These are phyloP conservation scores for Fusarium proliferatum DNA, from an alignment of 2,329 filamentous ascomycete genomes.

Conservation along the genomic window DNA sequence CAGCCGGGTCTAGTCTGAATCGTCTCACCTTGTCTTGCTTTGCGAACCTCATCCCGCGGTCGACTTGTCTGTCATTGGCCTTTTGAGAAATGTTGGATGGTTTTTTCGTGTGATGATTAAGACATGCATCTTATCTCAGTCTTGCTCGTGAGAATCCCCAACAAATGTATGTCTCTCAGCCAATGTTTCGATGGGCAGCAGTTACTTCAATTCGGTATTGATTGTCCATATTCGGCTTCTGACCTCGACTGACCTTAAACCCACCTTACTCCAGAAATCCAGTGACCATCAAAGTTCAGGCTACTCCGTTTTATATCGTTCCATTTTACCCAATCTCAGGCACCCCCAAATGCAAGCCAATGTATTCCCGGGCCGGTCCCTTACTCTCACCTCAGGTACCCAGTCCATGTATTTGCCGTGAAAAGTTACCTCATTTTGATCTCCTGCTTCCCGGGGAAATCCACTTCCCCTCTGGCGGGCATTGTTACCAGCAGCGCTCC, in stretches of 20 bases:
- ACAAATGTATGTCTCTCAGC: not conserved
- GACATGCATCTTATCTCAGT: not conserved
- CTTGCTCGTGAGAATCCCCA: not conserved
- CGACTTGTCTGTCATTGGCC: not conserved
- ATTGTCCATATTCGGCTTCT: slow-evolving; percentile 37
- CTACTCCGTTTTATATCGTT: slow-evolving; percentile 21
- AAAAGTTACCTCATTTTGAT: slow-evolving; percentile 13
- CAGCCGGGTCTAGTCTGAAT: slow-evolving; percentile 42
- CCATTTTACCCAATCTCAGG: slow-evolving; percentile 32
- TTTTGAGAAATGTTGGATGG: slow-evolving; percentile 8
- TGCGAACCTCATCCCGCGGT: slow-evolving; percentile 17
- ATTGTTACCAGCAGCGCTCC: slow-evolving; percentile 26
- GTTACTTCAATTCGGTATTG: slow-evolving; percentile 10
- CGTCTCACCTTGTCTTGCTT: slow-evolving; percentile 42
- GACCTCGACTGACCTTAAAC: slow-evolving; percentile 43
- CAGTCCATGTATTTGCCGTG: slow-evolving; percentile 9
- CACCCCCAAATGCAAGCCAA: slow-evolving; percentile 8
- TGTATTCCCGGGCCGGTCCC: slow-evolving; percentile 35
- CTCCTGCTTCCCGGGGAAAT: slow-evolving; percentile 30
- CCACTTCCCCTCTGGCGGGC: slow-evolving; percentile 36
- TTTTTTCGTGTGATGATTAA: not conserved
- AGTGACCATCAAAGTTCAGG: slow-evolving; percentile 18
- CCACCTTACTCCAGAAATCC: slow-evolving; percentile 25
- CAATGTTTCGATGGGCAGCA: not conserved
- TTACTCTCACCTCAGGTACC: slow-evolving; percentile 19